Conservation (phyloP, 2,329 filamentous ascomycete genomes). For the Verticillium albo-atrum region DNA sequence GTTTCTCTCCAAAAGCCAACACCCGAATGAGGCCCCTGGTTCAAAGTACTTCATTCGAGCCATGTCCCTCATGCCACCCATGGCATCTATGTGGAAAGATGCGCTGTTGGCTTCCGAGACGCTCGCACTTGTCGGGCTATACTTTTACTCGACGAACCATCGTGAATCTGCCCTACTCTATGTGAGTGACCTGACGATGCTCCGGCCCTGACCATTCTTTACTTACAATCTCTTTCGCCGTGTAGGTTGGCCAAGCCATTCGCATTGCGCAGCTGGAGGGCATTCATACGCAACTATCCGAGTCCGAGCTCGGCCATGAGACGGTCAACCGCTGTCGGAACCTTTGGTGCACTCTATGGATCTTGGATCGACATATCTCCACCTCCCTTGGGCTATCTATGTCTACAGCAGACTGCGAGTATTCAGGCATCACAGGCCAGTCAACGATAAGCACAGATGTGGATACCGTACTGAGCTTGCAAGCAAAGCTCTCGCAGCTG, state of each 20-base stretch:
- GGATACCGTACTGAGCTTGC: constrained; percentile 25
- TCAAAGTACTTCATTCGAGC: constrained; percentile 25
- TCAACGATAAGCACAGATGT: background rate
- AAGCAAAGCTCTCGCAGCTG: constrained; percentile 29
- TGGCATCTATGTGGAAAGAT: constrained; percentile 27
- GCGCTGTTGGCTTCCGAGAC: constrained; percentile 31
- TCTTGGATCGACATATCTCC: constrained; percentile 34
- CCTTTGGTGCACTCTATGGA: constrained; percentile 36
- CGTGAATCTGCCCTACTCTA: constrained; percentile 21
- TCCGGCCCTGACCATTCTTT: too few relatives aligned
- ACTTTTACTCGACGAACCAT: constrained; percentile 31
- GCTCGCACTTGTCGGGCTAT: constrained; percentile 28
- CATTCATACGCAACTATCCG: constrained; percentile 32
- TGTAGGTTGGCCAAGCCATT: constrained; percentile 32
- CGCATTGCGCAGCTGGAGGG: constrained; percentile 36
- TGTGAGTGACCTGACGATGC: too few relatives aligned
- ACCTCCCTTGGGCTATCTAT: constrained; percentile 11
- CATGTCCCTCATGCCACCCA: constrained; percentile 30
- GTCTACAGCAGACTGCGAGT: background rate
- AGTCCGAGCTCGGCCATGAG: constrained; percentile 24
- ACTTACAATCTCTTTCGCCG: background rate
- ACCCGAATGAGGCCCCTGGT: constrained; percentile 18
- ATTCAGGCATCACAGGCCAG: background rate
- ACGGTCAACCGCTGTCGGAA: constrained; percentile 27
- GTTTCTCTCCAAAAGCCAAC: constrained; percentile 10